Percentiles rank a stretch among this genome's conserved stretches.
Evolutionary conservation across 1,284 basidiomycete genomes (phyloP).

Genomic region (Cutaneotrichosporon cavernicola): DNA sequence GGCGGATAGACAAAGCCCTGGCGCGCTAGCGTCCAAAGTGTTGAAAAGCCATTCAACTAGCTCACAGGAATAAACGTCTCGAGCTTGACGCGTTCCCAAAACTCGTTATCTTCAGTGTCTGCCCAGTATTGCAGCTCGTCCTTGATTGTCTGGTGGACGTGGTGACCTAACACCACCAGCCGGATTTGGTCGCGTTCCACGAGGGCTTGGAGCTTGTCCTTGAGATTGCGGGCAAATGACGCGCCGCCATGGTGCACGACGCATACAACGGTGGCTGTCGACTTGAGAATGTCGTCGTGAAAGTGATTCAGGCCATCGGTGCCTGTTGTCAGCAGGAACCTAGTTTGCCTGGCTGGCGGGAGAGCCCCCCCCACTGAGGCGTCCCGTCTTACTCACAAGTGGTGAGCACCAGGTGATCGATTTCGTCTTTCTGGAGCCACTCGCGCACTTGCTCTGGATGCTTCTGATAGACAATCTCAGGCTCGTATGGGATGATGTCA

Average conservation of each 20-base stretch:
- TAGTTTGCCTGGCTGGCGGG: no score
- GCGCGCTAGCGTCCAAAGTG: neutral
- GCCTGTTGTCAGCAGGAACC: conserved; percentile 5
- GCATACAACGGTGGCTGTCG: conserved; percentile 15
- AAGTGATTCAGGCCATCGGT: neutral
- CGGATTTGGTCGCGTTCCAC: neutral
- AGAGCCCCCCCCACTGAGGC: no score
- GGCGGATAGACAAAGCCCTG: conserved; percentile 12
- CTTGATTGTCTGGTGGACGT: neutral
- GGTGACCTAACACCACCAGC: conserved; percentile 10
- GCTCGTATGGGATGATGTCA: neutral
- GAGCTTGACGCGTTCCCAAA: neutral
- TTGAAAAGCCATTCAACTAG: neutral
- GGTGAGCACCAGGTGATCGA: conserved; percentile 13
- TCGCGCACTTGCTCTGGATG: neutral
- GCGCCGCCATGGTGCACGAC: conserved; percentile 15
- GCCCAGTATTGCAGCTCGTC: conserved; percentile 13
- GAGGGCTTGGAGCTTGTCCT: neutral
- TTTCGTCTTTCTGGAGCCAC: conserved; percentile 7
- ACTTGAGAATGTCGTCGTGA: neutral
- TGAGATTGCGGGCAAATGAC: neutral
- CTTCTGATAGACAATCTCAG: neutral
- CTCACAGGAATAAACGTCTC: conserved; percentile 13
- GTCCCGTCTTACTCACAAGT: conserved; percentile 9
- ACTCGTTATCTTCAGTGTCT: neutral